These are phyloP conservation scores for Rostrohypoxylon terebratum DNA, from an alignment of 495 filamentous ascomycete genomes.

Conservation along the genomic window DNA sequence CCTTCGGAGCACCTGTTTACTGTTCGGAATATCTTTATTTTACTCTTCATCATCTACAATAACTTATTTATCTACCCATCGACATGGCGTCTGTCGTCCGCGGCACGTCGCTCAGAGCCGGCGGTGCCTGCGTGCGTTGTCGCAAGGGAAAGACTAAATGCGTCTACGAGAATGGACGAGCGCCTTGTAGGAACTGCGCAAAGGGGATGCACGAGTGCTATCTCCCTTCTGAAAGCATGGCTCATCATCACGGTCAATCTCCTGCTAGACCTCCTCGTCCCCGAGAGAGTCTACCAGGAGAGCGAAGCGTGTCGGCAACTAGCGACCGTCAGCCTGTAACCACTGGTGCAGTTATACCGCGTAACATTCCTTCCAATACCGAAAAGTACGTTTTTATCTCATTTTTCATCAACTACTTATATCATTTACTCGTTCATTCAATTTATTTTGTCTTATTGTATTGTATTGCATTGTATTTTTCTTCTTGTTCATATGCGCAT, in stretches of 20 bases:
- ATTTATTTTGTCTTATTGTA: background rate
- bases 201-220: conserved; percentile 67
- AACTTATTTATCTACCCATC: conserved; percentile 20
- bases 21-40: conserved; percentile 29
- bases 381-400: conserved; percentile 59
- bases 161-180: conserved; percentile 64
- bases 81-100: conserved; percentile 60
- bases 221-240: conserved; percentile 63
- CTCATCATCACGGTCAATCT: conserved; percentile 60
- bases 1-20: conserved; percentile 39
- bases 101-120: conserved; percentile 63
- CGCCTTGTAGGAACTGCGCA: conserved; percentile 66
- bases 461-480: background rate
- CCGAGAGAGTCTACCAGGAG: conserved; percentile 59
- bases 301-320: conserved; percentile 57
- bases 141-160: conserved; percentile 67
- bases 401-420: conserved; percentile 5
- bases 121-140: conserved; percentile 65
- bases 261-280: conserved; percentile 51
- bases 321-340: conserved; percentile 59
- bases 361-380: conserved; percentile 55
- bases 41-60: conserved; percentile 1
- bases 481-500: background rate
- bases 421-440: background rate
- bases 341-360: conserved; percentile 55